These are phyloP conservation scores for Phaseolus coccineus DNA, from an alignment of 331 rosid species.

Conservation along the genomic window DNA sequence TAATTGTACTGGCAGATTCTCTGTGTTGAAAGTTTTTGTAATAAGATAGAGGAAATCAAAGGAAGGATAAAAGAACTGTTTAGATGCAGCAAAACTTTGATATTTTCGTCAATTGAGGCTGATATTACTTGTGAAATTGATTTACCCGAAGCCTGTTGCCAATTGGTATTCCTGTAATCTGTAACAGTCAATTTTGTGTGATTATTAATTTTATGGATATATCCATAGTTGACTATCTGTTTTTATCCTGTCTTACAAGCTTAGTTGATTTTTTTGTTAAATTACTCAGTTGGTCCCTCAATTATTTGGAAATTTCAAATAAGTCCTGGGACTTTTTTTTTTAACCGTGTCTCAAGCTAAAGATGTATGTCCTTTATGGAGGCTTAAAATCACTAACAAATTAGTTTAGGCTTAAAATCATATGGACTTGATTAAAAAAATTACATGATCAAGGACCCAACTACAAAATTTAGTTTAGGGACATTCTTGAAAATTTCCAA, in stretches of 20 bases:
- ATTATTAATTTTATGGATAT: constrained; percentile 6
- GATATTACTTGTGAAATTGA: constrained; percentile 2
- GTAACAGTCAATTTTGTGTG: not conserved
- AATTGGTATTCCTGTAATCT: constrained; percentile 33
- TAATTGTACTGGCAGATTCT: not conserved
- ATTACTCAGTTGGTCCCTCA: not conserved
- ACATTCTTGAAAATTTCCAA: not conserved
- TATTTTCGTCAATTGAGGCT: constrained; percentile 5
- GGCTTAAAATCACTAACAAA: not conserved
- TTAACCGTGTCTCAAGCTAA: not conserved
- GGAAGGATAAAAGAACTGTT: not conserved
- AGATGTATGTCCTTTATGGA: not conserved
- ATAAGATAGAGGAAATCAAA: not conserved
- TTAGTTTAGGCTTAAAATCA: not conserved
- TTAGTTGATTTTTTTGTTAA: not conserved
- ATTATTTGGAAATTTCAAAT: not conserved
- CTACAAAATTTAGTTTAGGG: not conserved
- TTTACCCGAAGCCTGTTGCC: constrained; percentile 10
- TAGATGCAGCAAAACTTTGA: constrained; percentile 25
- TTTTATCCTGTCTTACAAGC: not conserved
- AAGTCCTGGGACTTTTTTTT: not conserved
- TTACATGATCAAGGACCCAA: not conserved
- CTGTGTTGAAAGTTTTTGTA: constrained; percentile 6
- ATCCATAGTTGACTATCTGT: constrained; percentile 17
- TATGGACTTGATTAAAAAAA: not conserved